Evolutionary conservation across 2,329 filamentous ascomycete genomes (phyloP).

Genomic region (Rhynchosporium graminicola): DNA sequence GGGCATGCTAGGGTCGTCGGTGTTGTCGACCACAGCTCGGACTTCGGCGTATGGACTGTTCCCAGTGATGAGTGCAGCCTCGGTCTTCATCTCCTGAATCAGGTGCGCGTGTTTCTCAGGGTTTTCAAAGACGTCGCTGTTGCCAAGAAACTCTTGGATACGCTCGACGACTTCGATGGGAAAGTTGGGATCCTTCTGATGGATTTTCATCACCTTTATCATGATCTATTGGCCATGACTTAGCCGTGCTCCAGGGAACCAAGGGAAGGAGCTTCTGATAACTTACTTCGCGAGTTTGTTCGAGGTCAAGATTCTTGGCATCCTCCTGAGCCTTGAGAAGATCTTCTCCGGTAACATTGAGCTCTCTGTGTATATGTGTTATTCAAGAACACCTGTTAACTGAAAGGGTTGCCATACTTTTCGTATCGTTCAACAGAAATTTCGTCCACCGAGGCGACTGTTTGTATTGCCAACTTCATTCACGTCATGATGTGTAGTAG

Average conservation of each 20-base stretch:
- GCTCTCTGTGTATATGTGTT: slow-evolving; percentile 15
- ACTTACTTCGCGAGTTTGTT: slow-evolving; percentile 46
- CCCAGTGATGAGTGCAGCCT: slow-evolving; percentile 55
- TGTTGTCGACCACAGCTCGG: slow-evolving; percentile 59
- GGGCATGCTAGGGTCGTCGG: slow-evolving; percentile 59
- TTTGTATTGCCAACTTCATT: background rate
- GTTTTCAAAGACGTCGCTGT: slow-evolving; percentile 47
- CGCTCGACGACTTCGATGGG: slow-evolving; percentile 45
- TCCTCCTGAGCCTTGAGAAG: slow-evolving; percentile 49
- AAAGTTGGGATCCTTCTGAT: slow-evolving; percentile 52
- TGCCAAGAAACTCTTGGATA: slow-evolving; percentile 46
- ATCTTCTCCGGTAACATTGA: slow-evolving; percentile 51
- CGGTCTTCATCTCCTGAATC: slow-evolving; percentile 56
- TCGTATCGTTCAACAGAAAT: slow-evolving; percentile 9
- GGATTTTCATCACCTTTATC: slow-evolving; percentile 45
- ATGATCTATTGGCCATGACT: slow-evolving; percentile 36
- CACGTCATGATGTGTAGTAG: background rate
- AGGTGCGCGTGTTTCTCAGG: slow-evolving; percentile 51
- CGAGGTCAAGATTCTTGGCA: slow-evolving; percentile 44
- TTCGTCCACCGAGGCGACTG: slow-evolving; percentile 8
- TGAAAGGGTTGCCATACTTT: background rate
- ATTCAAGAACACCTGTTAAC: background rate
- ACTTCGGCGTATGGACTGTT: slow-evolving; percentile 47
- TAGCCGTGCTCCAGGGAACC: background rate
- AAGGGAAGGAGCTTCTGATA: slow-evolving; percentile 9